Conservation (phyloP, 768 basidiomycete species). For the Russula abietina region DNA sequence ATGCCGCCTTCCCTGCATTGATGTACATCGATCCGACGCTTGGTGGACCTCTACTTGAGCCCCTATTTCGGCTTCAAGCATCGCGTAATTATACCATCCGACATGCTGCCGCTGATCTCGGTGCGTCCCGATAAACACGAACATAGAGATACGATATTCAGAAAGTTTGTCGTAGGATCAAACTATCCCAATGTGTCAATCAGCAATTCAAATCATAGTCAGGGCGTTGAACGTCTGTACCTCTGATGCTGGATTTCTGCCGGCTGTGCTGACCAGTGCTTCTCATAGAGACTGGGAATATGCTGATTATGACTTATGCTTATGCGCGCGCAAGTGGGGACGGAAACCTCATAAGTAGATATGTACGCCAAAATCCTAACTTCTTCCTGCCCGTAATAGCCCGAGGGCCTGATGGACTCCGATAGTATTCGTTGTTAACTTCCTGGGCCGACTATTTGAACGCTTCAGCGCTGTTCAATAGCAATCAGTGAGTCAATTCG, state of each 20-base stretch:
- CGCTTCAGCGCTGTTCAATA: constrained; percentile 42
- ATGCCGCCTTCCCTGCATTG: no score
- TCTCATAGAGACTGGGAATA: constrained; percentile 30
- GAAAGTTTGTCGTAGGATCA: neutral
- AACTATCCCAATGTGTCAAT: neutral
- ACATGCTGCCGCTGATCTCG: constrained; percentile 22
- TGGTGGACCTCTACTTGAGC: constrained; percentile 14
- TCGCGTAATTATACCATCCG: constrained; percentile 16
- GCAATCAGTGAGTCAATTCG: constrained; percentile 46
- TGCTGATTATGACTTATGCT: constrained; percentile 21
- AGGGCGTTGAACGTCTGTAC: constrained; percentile 17
- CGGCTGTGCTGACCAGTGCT: neutral
- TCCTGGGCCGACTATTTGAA: no score
- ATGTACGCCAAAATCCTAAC: no score
- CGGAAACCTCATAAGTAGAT: no score
- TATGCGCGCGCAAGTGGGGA: no score
- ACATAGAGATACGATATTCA: neutral
- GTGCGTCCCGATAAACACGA: neutral
- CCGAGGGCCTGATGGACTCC: neutral
- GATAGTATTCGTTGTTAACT: constrained; percentile 24
- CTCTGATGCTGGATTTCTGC: neutral
- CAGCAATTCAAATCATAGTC: constrained; percentile 1
- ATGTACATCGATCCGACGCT: no score
- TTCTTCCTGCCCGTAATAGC: no score
- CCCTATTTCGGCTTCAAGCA: constrained; percentile 25